Conservation (phyloP, 2,329 filamentous ascomycete genomes). For the Cytospora mali region DNA sequence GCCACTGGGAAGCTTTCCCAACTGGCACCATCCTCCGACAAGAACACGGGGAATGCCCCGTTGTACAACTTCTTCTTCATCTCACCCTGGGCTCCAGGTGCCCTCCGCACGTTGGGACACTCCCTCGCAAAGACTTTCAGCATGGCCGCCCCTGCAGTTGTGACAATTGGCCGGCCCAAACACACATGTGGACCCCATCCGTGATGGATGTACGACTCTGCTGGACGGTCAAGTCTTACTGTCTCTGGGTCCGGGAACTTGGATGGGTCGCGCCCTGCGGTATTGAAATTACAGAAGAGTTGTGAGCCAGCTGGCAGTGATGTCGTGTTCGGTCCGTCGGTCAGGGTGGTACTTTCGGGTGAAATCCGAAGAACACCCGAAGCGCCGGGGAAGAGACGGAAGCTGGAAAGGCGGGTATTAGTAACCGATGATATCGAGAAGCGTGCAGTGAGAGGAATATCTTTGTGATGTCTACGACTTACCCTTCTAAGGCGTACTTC, state of each 20-base stretch:
- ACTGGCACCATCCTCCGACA: slow-evolving; percentile 5
- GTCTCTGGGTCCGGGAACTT: not conserved
- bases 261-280: slow-evolving; percentile 4
- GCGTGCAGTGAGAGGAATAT: not conserved
- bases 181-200: slow-evolving; percentile 7
- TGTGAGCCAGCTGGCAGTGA: slow-evolving; percentile 3
- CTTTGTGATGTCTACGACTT: not conserved
- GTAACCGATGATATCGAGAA: not conserved
- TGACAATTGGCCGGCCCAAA: slow-evolving; percentile 3
- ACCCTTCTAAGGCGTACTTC: slow-evolving; percentile 51
- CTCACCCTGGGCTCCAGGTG: slow-evolving; percentile 4
- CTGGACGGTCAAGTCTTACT: slow-evolving; percentile 6
- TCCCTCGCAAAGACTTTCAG: slow-evolving; percentile 3
- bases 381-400: slow-evolving; percentile 10
- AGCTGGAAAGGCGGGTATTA: not conserved
- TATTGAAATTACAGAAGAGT: slow-evolving; percentile 1
- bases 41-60: slow-evolving; percentile 5
- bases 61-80: slow-evolving; percentile 4
- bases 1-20: slow-evolving; percentile 7
- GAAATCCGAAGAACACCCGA: slow-evolving; percentile 2
- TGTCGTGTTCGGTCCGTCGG: not conserved
- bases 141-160: slow-evolving; percentile 11
- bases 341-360: slow-evolving; percentile 6
- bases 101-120: slow-evolving; percentile 7
- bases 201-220: slow-evolving; percentile 10